phyloP scores from a whole-genome alignment of 1,284 basidiomycete genomes.

The Calocybe gambosa region DNA sequence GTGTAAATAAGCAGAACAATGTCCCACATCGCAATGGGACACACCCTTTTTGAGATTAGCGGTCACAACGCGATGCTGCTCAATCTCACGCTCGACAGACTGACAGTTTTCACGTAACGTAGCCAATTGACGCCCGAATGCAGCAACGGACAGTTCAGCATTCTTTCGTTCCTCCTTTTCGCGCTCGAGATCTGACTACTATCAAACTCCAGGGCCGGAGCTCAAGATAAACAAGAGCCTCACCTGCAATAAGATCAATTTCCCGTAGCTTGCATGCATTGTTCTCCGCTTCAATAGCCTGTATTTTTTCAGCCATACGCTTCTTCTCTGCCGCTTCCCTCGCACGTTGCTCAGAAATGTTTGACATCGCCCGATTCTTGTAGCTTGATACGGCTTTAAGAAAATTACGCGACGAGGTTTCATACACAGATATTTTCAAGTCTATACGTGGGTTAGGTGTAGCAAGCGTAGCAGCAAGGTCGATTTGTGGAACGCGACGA shows the following conservation, averaged over 20 bases:
- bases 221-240: constrained; percentile 18
- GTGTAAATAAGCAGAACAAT: background rate
- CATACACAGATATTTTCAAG: constrained; percentile 54
- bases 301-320: constrained; percentile 46
- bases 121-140: constrained; percentile 57
- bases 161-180: constrained; percentile 70
- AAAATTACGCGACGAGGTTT: constrained; percentile 62
- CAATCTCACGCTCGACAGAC: constrained; percentile 60
- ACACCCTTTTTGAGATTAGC: constrained; percentile 58
- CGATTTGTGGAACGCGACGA: constrained; percentile 53
- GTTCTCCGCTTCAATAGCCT: constrained; percentile 57
- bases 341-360: constrained; percentile 56
- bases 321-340: constrained; percentile 55
- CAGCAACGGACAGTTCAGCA: constrained; percentile 53
- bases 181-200: constrained; percentile 51
- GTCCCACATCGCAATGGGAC: constrained; percentile 10
- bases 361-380: constrained; percentile 56
- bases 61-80: constrained; percentile 55
- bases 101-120: constrained; percentile 52
- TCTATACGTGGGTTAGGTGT: constrained; percentile 59
- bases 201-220: background rate
- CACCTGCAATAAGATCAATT: constrained; percentile 65
- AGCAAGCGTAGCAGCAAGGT: constrained; percentile 51
- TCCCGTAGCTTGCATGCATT: constrained; percentile 67
- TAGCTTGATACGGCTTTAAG: constrained; percentile 62